phyloP scores from a whole-genome alignment of 176 grass and related monocot genomes.

The sorghum (Sorghum bicolor) region Sorghum_bicolor_NCBIv3 NC_012878.2:6896001-6896500 shows the following conservation, averaged over 20 bases:
- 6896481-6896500: conserved; percentile 82
- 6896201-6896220: conserved; percentile 49
- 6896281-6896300: conserved; percentile 47
- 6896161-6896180: conserved; percentile 36
- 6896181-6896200: conserved; percentile 10
- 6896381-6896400: conserved; percentile 73
- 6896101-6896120: conserved; percentile 38
- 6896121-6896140: conserved; percentile 46
- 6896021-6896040: conserved; percentile 27
- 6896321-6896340: conserved; percentile 75
- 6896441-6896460: conserved; percentile 92
- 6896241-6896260: conserved; percentile 45
- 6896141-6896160: conserved; percentile 27
- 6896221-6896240: conserved; percentile 58
- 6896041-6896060: conserved; percentile 30
- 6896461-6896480: conserved; percentile 77
- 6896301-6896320: conserved; percentile 85
- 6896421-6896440: conserved; percentile 87
- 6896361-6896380: conserved; percentile 83
- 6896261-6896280: conserved; percentile 52
- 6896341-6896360: conserved; percentile 56
- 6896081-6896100: conserved; percentile 47
- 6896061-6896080: conserved; percentile 38
- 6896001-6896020: conserved; percentile 33
- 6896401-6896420: conserved; percentile 91